A percentile compares a stretch with the other conserved stretches of the same genome.
Evolutionary conservation across 495 filamentous ascomycete genomes (phyloP).

Genomic region (Xylaria venustula): DNA sequence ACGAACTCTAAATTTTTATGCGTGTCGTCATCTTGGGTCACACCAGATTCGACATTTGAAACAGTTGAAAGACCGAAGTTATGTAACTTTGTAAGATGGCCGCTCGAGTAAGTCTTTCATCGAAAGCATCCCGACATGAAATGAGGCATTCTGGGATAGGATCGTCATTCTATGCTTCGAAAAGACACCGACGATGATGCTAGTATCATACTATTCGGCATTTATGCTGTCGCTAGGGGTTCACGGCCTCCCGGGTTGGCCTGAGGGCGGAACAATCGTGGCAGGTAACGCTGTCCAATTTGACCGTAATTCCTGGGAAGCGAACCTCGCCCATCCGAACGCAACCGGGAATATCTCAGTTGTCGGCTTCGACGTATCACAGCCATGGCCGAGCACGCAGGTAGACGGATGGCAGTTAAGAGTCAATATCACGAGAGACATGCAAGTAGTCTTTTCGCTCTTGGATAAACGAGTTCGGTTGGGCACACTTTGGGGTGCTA

Average conservation of each 20-base stretch:
- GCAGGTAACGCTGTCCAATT: conserved; percentile 22
- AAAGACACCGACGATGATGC: neutral
- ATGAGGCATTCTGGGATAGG: neutral
- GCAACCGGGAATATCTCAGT: conserved; percentile 18
- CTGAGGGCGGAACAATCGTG: conserved; percentile 21
- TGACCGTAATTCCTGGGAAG: conserved; percentile 20
- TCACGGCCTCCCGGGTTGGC: conserved; percentile 19
- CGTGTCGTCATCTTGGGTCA: neutral
- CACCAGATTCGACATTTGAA: neutral
- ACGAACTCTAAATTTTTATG: neutral
- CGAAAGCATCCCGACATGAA: neutral
- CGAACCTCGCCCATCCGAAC: conserved; percentile 22
- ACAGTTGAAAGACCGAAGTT: too few relatives aligned
- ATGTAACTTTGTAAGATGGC: too few relatives aligned
- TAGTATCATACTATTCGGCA: neutral
- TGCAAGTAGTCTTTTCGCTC: conserved; percentile 3
- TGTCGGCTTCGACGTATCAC: conserved; percentile 20
- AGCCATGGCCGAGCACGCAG: conserved; percentile 19
- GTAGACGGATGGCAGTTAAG: conserved; percentile 24
- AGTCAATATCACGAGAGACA: conserved; percentile 23
- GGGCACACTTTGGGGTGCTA: neutral
- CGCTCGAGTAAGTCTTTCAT: neutral
- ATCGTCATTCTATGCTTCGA: neutral
- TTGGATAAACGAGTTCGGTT: neutral
- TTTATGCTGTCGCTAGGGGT: neutral